Evolutionary conservation across 345 rosid genomes (phyloP).

Genomic region (Dipteronia sinensis): DNA sequence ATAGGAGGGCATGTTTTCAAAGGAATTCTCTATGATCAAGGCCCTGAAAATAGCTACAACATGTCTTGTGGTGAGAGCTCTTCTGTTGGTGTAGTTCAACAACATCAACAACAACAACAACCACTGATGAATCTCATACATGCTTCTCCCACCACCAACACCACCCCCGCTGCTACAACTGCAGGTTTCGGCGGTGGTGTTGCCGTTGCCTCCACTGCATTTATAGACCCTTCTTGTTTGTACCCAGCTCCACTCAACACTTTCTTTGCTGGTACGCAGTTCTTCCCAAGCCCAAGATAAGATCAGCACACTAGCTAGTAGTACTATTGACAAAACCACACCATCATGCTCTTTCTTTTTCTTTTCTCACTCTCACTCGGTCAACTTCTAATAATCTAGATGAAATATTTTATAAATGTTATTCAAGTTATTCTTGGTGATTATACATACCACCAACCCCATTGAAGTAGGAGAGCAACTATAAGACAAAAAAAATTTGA

Average conservation of each 20-base stretch:
- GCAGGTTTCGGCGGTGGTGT: slow-evolving; percentile 18
- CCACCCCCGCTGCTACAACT: background rate
- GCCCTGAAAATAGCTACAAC: slow-evolving; percentile 58
- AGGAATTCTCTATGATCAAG: slow-evolving; percentile 91
- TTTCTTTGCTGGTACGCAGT: slow-evolving; percentile 72
- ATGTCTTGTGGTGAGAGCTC: slow-evolving; percentile 47
- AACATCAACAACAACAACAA: background rate
- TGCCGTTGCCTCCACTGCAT: slow-evolving; percentile 26
- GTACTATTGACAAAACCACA: background rate
- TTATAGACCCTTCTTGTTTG: slow-evolving; percentile 55
- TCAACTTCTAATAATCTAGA: slow-evolving; percentile 13
- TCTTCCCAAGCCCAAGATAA: slow-evolving; percentile 62
- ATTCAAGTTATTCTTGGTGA: slow-evolving; percentile 12
- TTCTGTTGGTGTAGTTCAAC: slow-evolving; percentile 17
- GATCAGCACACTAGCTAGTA: background rate
- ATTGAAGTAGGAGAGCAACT: slow-evolving; percentile 27
- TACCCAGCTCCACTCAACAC: slow-evolving; percentile 55
- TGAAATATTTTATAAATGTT: slow-evolving; percentile 17
- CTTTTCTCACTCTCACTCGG: slow-evolving; percentile 22
- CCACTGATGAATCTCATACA: slow-evolving; percentile 40
- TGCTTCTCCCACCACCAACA: slow-evolving; percentile 14
- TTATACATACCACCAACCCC: slow-evolving; percentile 16
- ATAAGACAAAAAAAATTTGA: background rate
- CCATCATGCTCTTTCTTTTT: slow-evolving; percentile 5
- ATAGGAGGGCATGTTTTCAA: slow-evolving; percentile 90